These are phyloP conservation scores for Amphirosellinia nigrospora DNA, from an alignment of 495 filamentous ascomycete genomes.

Conservation along the genomic window DNA sequence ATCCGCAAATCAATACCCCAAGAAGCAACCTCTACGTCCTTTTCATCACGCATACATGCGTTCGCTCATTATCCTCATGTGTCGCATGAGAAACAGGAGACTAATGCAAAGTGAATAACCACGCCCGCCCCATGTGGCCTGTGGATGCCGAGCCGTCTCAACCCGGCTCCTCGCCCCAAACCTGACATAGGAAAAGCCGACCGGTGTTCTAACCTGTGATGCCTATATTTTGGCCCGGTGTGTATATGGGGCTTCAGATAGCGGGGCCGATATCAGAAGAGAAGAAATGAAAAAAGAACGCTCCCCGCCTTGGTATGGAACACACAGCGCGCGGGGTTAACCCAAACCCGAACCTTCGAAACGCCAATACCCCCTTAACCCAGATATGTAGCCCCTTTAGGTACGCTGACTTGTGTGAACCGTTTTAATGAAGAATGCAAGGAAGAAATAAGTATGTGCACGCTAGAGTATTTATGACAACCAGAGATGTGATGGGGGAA, in stretches of 20 bases:
- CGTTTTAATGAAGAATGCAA: not conserved
- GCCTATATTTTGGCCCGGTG: not conserved
- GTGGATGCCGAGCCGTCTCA: not conserved
- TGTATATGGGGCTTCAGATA: not conserved
- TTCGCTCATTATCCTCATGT: conserved; percentile 15
- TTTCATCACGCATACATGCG: conserved; percentile 10
- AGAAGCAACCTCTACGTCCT: not conserved
- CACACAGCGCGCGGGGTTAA: not conserved
- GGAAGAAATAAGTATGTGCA: not conserved
- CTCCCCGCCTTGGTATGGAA: conserved; percentile 12
- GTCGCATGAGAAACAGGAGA: conserved; percentile 5
- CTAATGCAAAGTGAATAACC: not conserved
- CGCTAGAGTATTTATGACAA: conserved; percentile 1
- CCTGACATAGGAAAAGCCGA: not conserved
- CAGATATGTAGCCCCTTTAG: not conserved
- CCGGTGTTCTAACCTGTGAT: conserved; percentile 1
- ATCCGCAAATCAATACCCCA: conserved; percentile 2
- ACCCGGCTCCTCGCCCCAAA: not conserved
- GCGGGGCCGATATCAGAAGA: not conserved
- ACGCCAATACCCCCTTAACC: not conserved
- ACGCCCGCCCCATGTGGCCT: not conserved
- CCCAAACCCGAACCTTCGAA: not conserved
- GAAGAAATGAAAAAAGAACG: not conserved
- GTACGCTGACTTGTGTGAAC: not conserved
- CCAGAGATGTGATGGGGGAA: conserved; percentile 28